Evolutionary conservation across 2,329 filamentous ascomycete species (phyloP).

Genomic region (Pseudopithomyces chartarum): DNA sequence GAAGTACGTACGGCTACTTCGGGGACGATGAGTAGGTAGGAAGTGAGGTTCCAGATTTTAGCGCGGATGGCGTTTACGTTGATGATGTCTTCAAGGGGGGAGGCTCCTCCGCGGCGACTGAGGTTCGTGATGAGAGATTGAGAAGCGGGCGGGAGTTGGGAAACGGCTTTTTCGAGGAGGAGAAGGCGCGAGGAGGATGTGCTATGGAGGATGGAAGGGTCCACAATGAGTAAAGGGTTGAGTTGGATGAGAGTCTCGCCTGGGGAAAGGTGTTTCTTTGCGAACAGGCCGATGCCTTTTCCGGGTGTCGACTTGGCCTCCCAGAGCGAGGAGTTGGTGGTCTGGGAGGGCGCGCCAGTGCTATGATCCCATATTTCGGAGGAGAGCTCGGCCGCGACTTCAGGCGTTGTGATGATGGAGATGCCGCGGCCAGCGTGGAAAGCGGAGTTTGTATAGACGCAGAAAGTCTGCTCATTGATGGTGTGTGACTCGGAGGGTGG

Average conservation of each 20-base stretch:
- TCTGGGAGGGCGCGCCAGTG: not conserved
- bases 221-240: conserved; percentile 30
- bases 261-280: conserved; percentile 22
- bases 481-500: conserved; percentile 12
- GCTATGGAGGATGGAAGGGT: conserved; percentile 16
- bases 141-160: conserved; percentile 29
- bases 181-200: conserved; percentile 9
- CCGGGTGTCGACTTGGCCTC: conserved; percentile 26
- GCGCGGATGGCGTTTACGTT: conserved; percentile 30
- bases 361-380: conserved; percentile 11
- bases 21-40: conserved; percentile 29
- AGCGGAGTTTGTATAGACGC: conserved; percentile 31
- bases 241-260: conserved; percentile 31
- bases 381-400: conserved; percentile 26
- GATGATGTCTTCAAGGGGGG: conserved; percentile 28
- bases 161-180: conserved; percentile 25
- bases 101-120: conserved; percentile 20
- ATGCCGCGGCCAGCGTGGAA: conserved; percentile 36
- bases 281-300: conserved; percentile 34
- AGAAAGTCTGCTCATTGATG: conserved; percentile 20
- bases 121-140: conserved; percentile 18
- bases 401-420: conserved; percentile 34
- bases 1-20: conserved; percentile 34
- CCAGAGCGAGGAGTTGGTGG: conserved; percentile 8
- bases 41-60: conserved; percentile 24